These are phyloP conservation scores for Phytopythium kandeliae DNA, from an alignment of 352 stramenopile species.

Conservation along the genomic window DNA sequence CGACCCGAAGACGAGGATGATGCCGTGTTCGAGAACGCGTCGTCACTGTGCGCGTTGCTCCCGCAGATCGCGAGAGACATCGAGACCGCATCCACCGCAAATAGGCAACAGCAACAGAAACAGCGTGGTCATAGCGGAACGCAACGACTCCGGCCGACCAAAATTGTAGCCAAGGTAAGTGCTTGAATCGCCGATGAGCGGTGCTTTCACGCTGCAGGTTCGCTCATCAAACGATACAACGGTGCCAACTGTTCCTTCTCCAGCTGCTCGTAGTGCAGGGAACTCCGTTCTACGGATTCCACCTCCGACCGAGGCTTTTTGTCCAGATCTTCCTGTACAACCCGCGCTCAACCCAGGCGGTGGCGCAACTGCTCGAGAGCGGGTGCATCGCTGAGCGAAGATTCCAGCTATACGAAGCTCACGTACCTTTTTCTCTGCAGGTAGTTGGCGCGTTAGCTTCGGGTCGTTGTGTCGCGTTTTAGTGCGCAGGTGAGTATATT, in stretches of 20 bases:
- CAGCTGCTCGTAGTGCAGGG: conserved; percentile 86
- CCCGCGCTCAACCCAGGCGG: conserved; percentile 39
- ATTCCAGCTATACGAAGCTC: conserved; percentile 87
- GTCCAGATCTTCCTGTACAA: conserved; percentile 89
- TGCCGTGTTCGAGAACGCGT: conserved; percentile 55
- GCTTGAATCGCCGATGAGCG: neutral
- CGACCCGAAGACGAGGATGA: conserved; percentile 50
- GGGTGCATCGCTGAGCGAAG: conserved; percentile 54
- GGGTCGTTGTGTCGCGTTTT: neutral
- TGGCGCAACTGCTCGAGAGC: conserved; percentile 84
- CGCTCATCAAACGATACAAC: neutral
- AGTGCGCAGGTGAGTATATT: too few species aligned
- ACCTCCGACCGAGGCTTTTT: conserved; percentile 67
- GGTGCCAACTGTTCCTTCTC: neutral
- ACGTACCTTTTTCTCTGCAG: conserved; percentile 87
- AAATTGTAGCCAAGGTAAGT: conserved; percentile 65
- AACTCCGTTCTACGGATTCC: conserved; percentile 88
- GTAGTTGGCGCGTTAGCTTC: conserved; percentile 21
- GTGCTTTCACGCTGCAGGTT: too few species aligned
- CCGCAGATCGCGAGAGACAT: conserved; percentile 70
- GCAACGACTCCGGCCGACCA: conserved; percentile 9
- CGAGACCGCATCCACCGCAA: conserved; percentile 43
- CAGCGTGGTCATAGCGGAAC: conserved; percentile 2
- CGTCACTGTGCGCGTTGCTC: conserved; percentile 48
- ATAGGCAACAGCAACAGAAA: conserved; percentile 27